phyloP scores from a whole-genome alignment of 768 basidiomycete species.

The Xerocomellus dryophilus region DNA sequence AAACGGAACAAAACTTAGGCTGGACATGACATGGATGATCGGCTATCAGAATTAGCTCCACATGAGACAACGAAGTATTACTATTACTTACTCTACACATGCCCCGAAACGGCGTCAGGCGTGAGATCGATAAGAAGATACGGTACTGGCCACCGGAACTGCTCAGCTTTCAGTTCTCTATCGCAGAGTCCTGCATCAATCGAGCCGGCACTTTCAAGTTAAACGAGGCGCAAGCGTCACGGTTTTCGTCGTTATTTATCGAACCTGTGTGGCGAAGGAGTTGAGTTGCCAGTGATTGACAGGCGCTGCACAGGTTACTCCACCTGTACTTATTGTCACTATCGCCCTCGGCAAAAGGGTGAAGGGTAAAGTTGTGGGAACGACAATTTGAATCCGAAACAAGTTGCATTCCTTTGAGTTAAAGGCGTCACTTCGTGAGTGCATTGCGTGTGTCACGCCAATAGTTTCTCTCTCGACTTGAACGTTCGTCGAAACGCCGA shows the following conservation, averaged over 20 bases:
- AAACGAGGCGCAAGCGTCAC: not conserved
- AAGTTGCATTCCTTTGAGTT: not conserved
- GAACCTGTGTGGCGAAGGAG: not conserved
- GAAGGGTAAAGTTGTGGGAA: constrained; percentile 7
- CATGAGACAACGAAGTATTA: no score
- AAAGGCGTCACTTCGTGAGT: not conserved
- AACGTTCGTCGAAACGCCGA: not conserved
- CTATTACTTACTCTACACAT: no score
- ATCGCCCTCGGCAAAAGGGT: constrained; percentile 7
- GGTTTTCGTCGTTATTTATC: not conserved
- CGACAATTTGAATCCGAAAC: not conserved
- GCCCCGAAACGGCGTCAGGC: no score
- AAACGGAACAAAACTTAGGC: no score
- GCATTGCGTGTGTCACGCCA: not conserved
- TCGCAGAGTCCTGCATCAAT: not conserved
- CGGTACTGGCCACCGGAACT: no score
- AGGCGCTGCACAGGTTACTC: constrained; percentile 1
- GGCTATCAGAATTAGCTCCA: no score
- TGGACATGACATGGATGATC: no score
- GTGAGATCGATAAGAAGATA: not conserved
- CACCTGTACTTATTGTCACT: constrained; percentile 7
- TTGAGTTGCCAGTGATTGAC: not conserved
- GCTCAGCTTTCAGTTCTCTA: not conserved
- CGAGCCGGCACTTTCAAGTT: not conserved
- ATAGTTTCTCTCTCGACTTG: not conserved